A percentile compares a stretch with the other conserved stretches of the same genome.
Evolutionary conservation across 805 yeast species (phyloP).

Genomic region (Pichia sporocuriosa): DNA sequence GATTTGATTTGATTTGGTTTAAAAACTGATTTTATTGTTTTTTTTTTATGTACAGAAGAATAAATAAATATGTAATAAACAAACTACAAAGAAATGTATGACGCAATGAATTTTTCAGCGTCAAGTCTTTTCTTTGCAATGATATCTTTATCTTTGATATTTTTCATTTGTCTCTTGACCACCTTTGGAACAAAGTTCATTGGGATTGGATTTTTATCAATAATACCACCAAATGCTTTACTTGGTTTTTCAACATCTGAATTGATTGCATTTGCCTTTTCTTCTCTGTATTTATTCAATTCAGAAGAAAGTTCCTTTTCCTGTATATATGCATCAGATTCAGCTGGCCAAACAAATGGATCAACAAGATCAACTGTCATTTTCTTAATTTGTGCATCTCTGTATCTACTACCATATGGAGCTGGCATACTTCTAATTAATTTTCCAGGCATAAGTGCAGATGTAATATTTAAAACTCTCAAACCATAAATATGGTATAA

Average conservation of each 20-base stretch:
- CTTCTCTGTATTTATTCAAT: constrained; percentile 45
- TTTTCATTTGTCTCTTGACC: constrained; percentile 39
- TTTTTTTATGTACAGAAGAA: too few relatives aligned
- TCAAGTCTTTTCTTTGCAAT: constrained; percentile 19
- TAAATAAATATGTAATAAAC: too few relatives aligned
- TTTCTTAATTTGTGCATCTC: constrained; percentile 79
- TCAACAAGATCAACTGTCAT: constrained; percentile 96
- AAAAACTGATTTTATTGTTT: too few relatives aligned
- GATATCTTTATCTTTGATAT: constrained; percentile 35
- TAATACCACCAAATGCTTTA: constrained; percentile 68
- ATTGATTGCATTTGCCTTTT: constrained; percentile 44
- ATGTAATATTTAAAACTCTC: constrained; percentile 81
- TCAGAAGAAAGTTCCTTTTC: constrained; percentile 35
- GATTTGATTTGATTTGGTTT: too few relatives aligned
- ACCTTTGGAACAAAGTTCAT: constrained; percentile 56
- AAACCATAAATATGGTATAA: constrained; percentile 85
- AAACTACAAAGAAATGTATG: constrained; percentile 7
- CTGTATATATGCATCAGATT: constrained; percentile 29
- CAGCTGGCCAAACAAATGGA: constrained; percentile 93
- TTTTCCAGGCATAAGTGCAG: constrained; percentile 71
- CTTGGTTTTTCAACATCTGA: constrained; percentile 65
- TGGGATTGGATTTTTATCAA: constrained; percentile 47
- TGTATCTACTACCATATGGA: constrained; percentile 57
- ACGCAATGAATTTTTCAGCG: constrained; percentile 31
- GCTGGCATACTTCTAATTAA: constrained; percentile 51